Evolutionary conservation across 2,329 filamentous ascomycete species (phyloP).

Genomic region (Lecanosticta acicola): DNA sequence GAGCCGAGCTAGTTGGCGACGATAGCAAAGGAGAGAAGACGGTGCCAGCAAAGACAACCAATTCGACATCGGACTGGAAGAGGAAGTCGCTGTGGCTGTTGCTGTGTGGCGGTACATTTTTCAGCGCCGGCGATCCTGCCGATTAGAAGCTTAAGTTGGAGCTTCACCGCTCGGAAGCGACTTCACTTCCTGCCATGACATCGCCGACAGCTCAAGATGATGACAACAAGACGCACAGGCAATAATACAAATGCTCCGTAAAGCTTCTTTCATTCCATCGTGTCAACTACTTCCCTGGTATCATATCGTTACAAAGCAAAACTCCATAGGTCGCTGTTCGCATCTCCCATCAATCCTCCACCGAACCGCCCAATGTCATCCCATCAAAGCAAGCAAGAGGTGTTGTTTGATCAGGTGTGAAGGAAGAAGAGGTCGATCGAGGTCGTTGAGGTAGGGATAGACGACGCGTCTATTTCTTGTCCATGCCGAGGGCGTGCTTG

Average conservation of each 20-base stretch:
- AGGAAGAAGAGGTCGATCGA: neutral
- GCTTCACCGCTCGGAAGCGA: too few relatives aligned
- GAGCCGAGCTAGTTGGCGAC: too few relatives aligned
- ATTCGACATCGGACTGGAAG: too few relatives aligned
- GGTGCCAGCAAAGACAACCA: too few relatives aligned
- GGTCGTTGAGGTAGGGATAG: neutral
- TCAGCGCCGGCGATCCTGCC: too few relatives aligned
- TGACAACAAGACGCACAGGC: too few relatives aligned
- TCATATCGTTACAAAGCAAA: conserved; percentile 5
- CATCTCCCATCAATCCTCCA: neutral
- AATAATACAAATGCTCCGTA: neutral
- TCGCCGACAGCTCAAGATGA: too few relatives aligned
- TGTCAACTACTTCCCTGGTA: conserved; percentile 1
- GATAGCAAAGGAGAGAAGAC: too few relatives aligned
- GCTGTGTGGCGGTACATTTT: too few relatives aligned
- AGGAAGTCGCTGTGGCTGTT: too few relatives aligned
- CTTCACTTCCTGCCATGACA: too few relatives aligned
- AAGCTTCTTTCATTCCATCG: neutral
- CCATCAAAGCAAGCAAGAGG: neutral
- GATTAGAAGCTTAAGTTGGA: too few relatives aligned
- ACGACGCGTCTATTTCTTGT: conserved; percentile 29
- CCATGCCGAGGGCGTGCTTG: conserved; percentile 44
- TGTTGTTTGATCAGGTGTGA: neutral
- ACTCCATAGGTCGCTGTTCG: neutral
- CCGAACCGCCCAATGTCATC: neutral